Base-by-base conservation (phyloP, 805 yeast genomes). In the Wickerhamomyces alni region DNA sequence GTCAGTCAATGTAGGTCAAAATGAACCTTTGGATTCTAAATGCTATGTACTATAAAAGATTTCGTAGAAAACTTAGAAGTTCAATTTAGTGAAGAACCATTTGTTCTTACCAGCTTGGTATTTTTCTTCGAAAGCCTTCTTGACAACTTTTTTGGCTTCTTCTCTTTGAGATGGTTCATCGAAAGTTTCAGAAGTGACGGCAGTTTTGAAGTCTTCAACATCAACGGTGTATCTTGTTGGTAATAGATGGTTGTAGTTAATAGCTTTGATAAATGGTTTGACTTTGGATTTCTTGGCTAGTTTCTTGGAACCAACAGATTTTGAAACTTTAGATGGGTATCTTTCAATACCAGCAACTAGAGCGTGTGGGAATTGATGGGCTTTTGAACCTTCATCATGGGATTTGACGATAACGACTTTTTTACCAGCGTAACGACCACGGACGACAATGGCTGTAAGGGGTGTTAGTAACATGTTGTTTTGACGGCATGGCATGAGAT, bases 351-450 rank as follows among this genome's bases (percentile, higher is more conserved):
- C 99, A 59, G 95, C 98, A 65, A 93, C 99, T 63, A 93, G 80
- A 69, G 99, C 99, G 66, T 93, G 98, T 70, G 96, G 95, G 86
- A 88, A 93, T 65, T 94, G 93, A 80, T 91, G 97, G 54, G 93
- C 69, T 79, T 93, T 93, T 77, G 98, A 79, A 69, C 99, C 99
- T 67, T 93, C 97, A 67, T 93, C 98, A 70, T 86, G 94, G 60
- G 96, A 91, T 75, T 87, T 88, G 69, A 93, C 89, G 68, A 93
- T 88, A 70, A 93, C 99, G 59, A 93, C 99, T 85, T 93, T 93
- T 87, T 89, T 91, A 80, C 99, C 99, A 70, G 99, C 99, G 87
- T 80, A 91, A 80, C 99, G 93, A 69, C 99, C 99, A 74, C 98
- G 93, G 74, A 89, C 95, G 72, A 93, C 89, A 77, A 93, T 89